Base-by-base conservation (phyloP, 2,329 filamentous ascomycete genomes). In the Blastomyces gilchristii region DNA sequence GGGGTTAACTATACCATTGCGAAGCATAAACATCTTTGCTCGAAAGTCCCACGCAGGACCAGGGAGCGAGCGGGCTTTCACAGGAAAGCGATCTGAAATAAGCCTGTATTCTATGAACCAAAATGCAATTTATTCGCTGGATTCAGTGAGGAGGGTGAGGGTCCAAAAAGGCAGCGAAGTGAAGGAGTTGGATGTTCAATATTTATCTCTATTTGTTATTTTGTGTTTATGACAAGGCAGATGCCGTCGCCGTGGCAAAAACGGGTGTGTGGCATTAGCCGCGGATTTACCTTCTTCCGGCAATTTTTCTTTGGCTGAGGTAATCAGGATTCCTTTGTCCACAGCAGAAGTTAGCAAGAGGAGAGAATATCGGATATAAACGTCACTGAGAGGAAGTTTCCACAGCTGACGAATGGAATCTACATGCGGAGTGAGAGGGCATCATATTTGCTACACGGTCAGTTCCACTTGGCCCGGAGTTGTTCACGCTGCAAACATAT, bases 1-100 rank as follows among this genome's bases (percentile, higher is more conserved):
- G 68, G 68, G 68, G 69, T 25, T 9, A 39, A 31, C 2, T 81
- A 69, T 75, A 81, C 80, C 80, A 68, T 82, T 83, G 67, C 81
- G 77, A 70, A 83, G 79, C 80, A 83, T 82, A 76, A 83, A 83
- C 81, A 83, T 83, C 67, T 70, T 74, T 70, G 71, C 67, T n/a
- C 34, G 58, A 3, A 16, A n/a, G 54, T 58, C 22, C 25, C 56
- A 22, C 25, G 7, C 39, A 47, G 41, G 56, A 31, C 9, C 22
- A 18, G 14, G 22, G 43, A 58, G n/a, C 31, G 56, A 31, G 39
- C 12, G 14, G 37, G 16, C 45, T 31, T 22, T 25, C 22, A 45
- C 16, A 47, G 22, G 41, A 58, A 58, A n/a, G 39, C 3, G 11
- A 58, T 43, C 14, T 31, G 2, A 34, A 7, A 58, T 58, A 25